Base-by-base conservation (phyloP, 208 protist species). In the Trypanosomatidae sp. region DNA sequence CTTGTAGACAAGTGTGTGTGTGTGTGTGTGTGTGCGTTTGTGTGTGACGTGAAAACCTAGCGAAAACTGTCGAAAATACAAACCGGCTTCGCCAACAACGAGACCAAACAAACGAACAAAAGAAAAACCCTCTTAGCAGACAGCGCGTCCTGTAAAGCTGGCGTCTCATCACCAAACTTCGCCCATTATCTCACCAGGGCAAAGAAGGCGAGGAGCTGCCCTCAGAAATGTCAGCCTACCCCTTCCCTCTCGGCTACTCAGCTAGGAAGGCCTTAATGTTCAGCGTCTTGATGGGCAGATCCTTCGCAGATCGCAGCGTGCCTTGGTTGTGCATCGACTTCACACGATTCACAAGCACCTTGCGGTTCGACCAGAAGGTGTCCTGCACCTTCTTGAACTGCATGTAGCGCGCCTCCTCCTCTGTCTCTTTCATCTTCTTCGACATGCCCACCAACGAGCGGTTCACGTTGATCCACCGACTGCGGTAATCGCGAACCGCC, bases 401-500 rank as follows among this genome's bases (percentile, higher is more conserved):
- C 85, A 95, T 86, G 71, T 94, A 97, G 30, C 93, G 89, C 17
- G 89, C 53, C 88, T 97, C 89, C 81, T 97, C 91, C 78, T 97
- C 89, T 15, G 87, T 79, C 66, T 95, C 91, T 75, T 95, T 95
- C 72, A 97, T 93, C 62, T 76, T 70, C 76, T 85, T 91, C 17
- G 93, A 90, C 93, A 97, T 97, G 19, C 90, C 89, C 17, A 93
- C 93, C 5, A 97, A 68, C 19, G 89, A 94, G 56, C 93, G 89
- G 74, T 97, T 93, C 39, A 92, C 90, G 77, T 97, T 97, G 72
- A 97, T 97, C 91, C 93, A 97, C 22, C 93, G 89, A 62, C 87
- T 93, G 71, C 93, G 88, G 77, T 95, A 97, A 76, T 97, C 93
- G 33, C 91, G 85, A 47, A 95, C 69, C 3, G 85, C 87, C 79